Evolutionary conservation across 805 yeast species (phyloP).

Genomic region (Limtongozyma cylindracea): DNA sequence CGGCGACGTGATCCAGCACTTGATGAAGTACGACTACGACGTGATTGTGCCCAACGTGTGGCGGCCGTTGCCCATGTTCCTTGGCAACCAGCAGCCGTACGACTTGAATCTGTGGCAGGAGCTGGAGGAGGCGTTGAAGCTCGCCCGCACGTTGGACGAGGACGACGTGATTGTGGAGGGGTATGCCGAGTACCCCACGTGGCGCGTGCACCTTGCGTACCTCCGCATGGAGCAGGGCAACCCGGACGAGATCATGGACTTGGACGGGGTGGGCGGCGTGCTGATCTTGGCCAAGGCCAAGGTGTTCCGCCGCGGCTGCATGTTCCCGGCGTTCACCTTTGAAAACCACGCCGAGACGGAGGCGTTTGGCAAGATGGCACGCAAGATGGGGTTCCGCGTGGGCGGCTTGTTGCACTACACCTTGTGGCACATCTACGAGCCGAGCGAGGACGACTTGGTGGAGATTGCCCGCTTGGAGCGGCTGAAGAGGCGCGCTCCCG

Average conservation of each 20-base stretch:
- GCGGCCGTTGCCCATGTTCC: conserved; percentile 76
- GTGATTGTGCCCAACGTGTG: conserved; percentile 90
- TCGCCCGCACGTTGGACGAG: conserved; percentile 60
- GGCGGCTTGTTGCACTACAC: conserved; percentile 87
- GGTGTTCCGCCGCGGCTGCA: conserved; percentile 73
- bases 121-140: conserved; percentile 54
- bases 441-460: conserved; percentile 72
- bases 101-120: conserved; percentile 76
- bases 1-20: conserved; percentile 61
- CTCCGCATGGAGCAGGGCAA: conserved; percentile 88
- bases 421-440: conserved; percentile 79
- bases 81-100: conserved; percentile 66
- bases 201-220: conserved; percentile 95
- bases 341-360: conserved; percentile 96
- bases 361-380: conserved; percentile 80
- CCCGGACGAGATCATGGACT: conserved; percentile 75
- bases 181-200: conserved; percentile 88
- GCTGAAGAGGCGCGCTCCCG: conserved; percentile 54
- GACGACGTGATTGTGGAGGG: conserved; percentile 97
- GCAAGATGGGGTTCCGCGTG: conserved; percentile 69
- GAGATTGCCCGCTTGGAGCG: conserved; percentile 80
- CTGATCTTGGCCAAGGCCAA: conserved; percentile 71
- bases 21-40: conserved; percentile 79
- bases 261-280: conserved; percentile 96
- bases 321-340: conserved; percentile 91